Evolutionary conservation across 75 land plant genomes (phyloP), one percentile per base, ranked within the genome.

Genomic region (Cunninghamia lanceolata): DNA sequence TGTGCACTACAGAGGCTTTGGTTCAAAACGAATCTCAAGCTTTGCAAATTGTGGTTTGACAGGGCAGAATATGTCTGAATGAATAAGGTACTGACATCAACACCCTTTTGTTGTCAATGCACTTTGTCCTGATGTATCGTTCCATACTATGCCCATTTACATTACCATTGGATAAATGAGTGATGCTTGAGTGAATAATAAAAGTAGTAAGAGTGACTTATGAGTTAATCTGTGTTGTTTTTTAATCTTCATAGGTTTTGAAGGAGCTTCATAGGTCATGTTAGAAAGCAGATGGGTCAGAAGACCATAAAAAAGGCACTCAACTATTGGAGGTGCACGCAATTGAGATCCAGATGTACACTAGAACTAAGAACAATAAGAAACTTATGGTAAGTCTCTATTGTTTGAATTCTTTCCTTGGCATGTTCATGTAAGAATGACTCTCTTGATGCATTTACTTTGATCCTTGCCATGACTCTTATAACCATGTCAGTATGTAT

Each of bases 271-370:
- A 98, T 83, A 95, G 91, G 86, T 95, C 99, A 50, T 98, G 99
- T 89, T 94, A 88, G 85, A 95, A 87, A 84, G 96, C 95, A 90
- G 99, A 98, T 94, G 99, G 99, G 16, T 89, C 94, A 52, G 99
- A 98, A 95, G 99, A 98, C 83, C 99, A 96, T 89, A 98, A 96
- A 92, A 98, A 98, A 89, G 99, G 99, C 82, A 98, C 95, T 36
- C 99, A 98, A 76, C 92, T 98, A 68, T 70, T 98, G 90, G 99
- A 98, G 86, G 99, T 98, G 10, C 96, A 98, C 89, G 99, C 99
- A 32, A 95, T 98, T 78, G 99, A 98, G 90, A 98, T 98, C 85
- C 99, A 98, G 89, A 96, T 98, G 99, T 96, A 98, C 85, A 98
- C 99, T 54, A 96, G 94, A 86, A 98, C 99, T 28, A 98, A 96